These are phyloP conservation scores for Sodiomyces alkalinus DNA, from an alignment of 2,329 filamentous ascomycete genomes.

Conservation along the genomic window DNA sequence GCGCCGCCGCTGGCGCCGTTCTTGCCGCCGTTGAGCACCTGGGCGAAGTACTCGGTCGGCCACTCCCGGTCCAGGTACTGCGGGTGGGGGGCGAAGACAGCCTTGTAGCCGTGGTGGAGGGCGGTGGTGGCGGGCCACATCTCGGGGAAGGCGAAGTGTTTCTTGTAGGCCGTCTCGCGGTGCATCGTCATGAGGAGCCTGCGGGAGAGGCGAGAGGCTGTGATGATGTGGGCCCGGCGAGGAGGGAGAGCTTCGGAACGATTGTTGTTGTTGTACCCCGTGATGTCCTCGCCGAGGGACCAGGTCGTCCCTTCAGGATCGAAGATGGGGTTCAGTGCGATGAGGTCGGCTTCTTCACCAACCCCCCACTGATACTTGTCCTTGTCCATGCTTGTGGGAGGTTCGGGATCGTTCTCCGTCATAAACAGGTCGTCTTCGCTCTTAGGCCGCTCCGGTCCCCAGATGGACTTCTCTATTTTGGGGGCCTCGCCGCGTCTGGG, in stretches of 20 bases:
- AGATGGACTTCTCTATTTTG: constrained; percentile 33
- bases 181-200: constrained; percentile 79
- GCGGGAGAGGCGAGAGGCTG: constrained; percentile 68
- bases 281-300: constrained; percentile 70
- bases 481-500: constrained; percentile 5
- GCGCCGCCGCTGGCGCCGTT: constrained; percentile 64
- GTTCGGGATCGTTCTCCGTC: constrained; percentile 54
- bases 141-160: constrained; percentile 85
- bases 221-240: constrained; percentile 78
- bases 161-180: constrained; percentile 67
- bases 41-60: constrained; percentile 64
- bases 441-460: constrained; percentile 65
- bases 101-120: constrained; percentile 84
- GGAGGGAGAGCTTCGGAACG: constrained; percentile 41
- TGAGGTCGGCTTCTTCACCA: constrained; percentile 78
- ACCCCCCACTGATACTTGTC: constrained; percentile 80
- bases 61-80: constrained; percentile 78
- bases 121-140: constrained; percentile 90
- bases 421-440: constrained; percentile 58
- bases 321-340: constrained; percentile 84
- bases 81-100: constrained; percentile 79
- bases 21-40: constrained; percentile 64
- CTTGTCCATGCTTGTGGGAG: constrained; percentile 57
- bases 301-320: constrained; percentile 79
- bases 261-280: constrained; percentile 57